These are phyloP conservation scores for Salvia splendens DNA, from an alignment of 257 asterid species.

Conservation along the genomic window DNA sequence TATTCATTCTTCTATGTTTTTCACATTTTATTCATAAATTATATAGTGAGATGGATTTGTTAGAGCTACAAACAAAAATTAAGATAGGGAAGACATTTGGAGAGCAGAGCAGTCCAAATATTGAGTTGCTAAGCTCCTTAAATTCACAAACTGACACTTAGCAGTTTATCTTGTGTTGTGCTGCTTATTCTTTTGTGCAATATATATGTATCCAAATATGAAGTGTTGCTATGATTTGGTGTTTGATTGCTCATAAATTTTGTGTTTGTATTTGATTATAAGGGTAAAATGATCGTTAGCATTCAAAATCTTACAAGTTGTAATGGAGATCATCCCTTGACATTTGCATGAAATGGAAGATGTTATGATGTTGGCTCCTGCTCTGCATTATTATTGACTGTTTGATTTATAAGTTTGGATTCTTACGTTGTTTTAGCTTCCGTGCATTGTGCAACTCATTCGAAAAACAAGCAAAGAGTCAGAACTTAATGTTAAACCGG, in stretches of 20 bases:
- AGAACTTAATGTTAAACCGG: neutral
- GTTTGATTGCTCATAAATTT: neutral
- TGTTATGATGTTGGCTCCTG: neutral
- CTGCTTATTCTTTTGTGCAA: too few species aligned
- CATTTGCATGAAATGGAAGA: constrained; percentile 8
- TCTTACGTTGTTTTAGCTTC: neutral
- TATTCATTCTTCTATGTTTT: neutral
- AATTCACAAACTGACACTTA: neutral
- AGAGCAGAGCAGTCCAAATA: constrained; percentile 4
- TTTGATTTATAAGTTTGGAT: neutral
- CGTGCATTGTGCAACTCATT: neutral
- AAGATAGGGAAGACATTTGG: neutral
- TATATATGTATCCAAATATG: neutral
- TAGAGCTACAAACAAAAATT: too few species aligned
- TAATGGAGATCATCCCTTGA: constrained; percentile 14
- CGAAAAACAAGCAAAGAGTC: neutral
- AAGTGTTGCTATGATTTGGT: neutral
- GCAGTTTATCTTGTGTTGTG: neutral
- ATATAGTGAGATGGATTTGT: too few species aligned
- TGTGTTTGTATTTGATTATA: neutral
- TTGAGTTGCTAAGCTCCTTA: constrained; percentile 14
- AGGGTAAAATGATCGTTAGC: neutral
- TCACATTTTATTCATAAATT: too few species aligned
- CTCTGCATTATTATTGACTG: neutral
- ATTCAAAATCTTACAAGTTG: neutral